Evolutionary conservation across 139 green algal species (phyloP).

Genomic region (Micromonas pusilla): DNA sequence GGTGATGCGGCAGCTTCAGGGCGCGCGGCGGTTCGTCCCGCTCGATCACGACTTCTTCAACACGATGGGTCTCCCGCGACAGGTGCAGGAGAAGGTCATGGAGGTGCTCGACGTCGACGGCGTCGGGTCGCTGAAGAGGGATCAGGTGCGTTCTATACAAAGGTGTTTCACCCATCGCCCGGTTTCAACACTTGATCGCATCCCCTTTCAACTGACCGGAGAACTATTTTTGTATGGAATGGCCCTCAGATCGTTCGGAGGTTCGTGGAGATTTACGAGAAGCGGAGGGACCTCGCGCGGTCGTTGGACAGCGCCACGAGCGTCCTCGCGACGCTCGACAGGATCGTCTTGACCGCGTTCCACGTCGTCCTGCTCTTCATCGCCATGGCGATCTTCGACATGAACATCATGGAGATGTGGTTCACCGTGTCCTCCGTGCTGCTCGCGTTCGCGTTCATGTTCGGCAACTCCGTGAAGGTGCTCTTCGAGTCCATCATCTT

Average conservation of each 20-base stretch:
- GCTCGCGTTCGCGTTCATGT: constrained; percentile 24
- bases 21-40: background rate
- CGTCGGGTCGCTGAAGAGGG: background rate
- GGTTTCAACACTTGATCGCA: too few species aligned
- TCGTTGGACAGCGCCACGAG: background rate
- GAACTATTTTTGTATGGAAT: too few species aligned
- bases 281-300: background rate
- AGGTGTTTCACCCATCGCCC: too few species aligned
- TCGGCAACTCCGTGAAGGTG: constrained; percentile 25
- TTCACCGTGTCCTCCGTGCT: constrained; percentile 16
- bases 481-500: constrained; percentile 39
- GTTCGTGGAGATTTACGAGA: constrained; percentile 12
- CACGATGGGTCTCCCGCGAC: background rate
- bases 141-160: too few species aligned
- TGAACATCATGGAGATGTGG: constrained; percentile 23
- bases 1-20: background rate
- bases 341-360: constrained; percentile 1
- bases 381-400: constrained; percentile 17
- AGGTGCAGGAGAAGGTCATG: constrained; percentile 2
- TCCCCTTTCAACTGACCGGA: too few species aligned
- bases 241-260: background rate
- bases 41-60: constrained; percentile 8
- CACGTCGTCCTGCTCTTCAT: constrained; percentile 20
- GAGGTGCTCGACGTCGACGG: background rate
- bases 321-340: constrained; percentile 6